A percentile compares a stretch with the other conserved stretches of the same genome.
These are phyloP conservation scores for Leccinum subgranulosum DNA, from an alignment of 768 basidiomycete species.

Conservation along the genomic window DNA sequence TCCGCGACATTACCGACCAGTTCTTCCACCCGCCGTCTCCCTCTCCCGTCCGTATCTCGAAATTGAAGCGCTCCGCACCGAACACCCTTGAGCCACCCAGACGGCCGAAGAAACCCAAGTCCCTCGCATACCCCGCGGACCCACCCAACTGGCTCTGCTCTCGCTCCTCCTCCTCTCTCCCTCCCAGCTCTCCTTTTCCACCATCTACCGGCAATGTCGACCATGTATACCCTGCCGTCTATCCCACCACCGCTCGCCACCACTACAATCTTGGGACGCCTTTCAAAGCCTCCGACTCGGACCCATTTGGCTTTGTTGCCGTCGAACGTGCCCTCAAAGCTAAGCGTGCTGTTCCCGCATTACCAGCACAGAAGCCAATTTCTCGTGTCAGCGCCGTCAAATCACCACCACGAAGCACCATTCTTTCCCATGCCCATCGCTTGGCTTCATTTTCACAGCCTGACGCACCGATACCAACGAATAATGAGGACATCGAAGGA, in stretches of 20 bases:
- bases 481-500: conserved; percentile 32
- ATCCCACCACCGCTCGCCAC: conserved; percentile 5
- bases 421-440: conserved; percentile 13
- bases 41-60: conserved; percentile 26
- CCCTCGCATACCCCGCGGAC: conserved; percentile 29
- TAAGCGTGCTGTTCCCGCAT: conserved; percentile 29
- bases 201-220: conserved; percentile 21
- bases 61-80: conserved; percentile 14
- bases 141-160: conserved; percentile 30
- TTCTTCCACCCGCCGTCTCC: conserved; percentile 34
- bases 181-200: conserved; percentile 32
- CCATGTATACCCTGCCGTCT: conserved; percentile 3
- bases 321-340: conserved; percentile 50
- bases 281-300: conserved; percentile 34
- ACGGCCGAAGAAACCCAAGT: conserved; percentile 32
- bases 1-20: conserved; percentile 34
- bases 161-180: conserved; percentile 30
- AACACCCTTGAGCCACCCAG: conserved; percentile 26
- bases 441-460: conserved; percentile 34
- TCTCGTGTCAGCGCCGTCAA: conserved; percentile 11
- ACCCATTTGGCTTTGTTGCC: conserved; percentile 58
- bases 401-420: conserved; percentile 19
- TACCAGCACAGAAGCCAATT: conserved; percentile 7
- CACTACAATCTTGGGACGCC: conserved; percentile 24
- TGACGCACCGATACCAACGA: conserved; percentile 32